Percentiles rank a stretch among this genome's conserved stretches.
Conservation (phyloP, 177 flowering plant species). For the Vitis hybrid region DNA sequence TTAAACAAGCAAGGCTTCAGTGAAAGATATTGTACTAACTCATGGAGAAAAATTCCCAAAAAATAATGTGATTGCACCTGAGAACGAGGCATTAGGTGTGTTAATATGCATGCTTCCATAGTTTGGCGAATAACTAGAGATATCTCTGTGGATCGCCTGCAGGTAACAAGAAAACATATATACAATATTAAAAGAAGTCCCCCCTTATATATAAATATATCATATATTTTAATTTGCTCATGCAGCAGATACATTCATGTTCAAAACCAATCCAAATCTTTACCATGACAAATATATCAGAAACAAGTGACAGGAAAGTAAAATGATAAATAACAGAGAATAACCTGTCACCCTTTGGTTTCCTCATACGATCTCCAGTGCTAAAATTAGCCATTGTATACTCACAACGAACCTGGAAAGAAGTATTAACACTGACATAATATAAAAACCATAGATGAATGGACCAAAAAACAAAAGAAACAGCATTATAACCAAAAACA, state of each 20-base stretch:
- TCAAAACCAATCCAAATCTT: not conserved
- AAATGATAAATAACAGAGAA: not conserved
- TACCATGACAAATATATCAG: not conserved
- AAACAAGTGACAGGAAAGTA: not conserved
- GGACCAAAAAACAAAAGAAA: not conserved
- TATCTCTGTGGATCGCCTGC: constrained; percentile 94
- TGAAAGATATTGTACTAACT: not conserved
- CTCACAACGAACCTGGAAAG: constrained; percentile 82
- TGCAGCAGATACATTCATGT: not conserved
- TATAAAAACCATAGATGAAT: not conserved
- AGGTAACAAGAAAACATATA: constrained; percentile 9
- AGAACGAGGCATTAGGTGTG: constrained; percentile 92
- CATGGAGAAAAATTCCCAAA: not conserved
- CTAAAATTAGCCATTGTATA: constrained; percentile 98
- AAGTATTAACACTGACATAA: not conserved
- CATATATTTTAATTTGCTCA: not conserved
- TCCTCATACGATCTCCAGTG: constrained; percentile 91
- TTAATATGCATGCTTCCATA: constrained; percentile 97
- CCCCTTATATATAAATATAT: not conserved
- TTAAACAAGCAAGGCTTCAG: constrained; percentile 4
- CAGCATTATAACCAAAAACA: not conserved
- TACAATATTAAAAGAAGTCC: not conserved
- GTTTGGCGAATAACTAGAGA: constrained; percentile 98
- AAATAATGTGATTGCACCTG: constrained; percentile 51
- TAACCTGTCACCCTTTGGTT: constrained; percentile 94